Evolutionary conservation across 2,329 filamentous ascomycete genomes (phyloP).

Genomic region (Pezicula rhizophila): DNA sequence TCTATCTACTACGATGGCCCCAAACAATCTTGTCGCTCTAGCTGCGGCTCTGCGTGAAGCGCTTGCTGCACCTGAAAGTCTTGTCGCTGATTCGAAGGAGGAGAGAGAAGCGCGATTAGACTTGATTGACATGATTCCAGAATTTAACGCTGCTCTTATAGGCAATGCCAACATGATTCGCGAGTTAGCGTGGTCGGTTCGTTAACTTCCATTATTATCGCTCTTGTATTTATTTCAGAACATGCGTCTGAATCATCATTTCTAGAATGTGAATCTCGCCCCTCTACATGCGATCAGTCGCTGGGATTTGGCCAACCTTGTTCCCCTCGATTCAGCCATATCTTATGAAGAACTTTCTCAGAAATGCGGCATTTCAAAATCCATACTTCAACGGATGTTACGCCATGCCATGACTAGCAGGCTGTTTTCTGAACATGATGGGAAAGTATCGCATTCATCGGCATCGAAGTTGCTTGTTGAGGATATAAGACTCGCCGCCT

Average conservation of each 20-base stretch:
- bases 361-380: conserved; percentile 3
- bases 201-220: not conserved
- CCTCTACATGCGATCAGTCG: conserved; percentile 4
- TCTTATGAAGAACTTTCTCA: conserved; percentile 33
- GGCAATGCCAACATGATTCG: conserved; percentile 8
- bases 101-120: conserved; percentile 10
- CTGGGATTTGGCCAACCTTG: conserved; percentile 13
- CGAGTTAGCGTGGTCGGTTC: conserved; percentile 11
- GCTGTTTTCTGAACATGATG: conserved; percentile 26
- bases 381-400: conserved; percentile 42
- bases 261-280: conserved; percentile 3
- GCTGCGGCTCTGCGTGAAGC: conserved; percentile 5
- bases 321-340: conserved; percentile 40
- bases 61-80: conserved; percentile 1
- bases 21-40: conserved; percentile 5
- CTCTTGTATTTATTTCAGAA: not conserved
- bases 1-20: not conserved
- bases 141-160: conserved; percentile 7
- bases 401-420: conserved; percentile 49
- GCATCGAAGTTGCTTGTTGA: conserved; percentile 31
- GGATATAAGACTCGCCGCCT: conserved; percentile 24
- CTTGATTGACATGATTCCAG: conserved; percentile 11
- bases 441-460: conserved; percentile 7
- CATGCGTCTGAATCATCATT: not conserved
- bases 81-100: conserved; percentile 1